phyloP scores from a whole-genome alignment of 352 stramenopile genomes.

The Globisporangium cystogenes region DNA sequence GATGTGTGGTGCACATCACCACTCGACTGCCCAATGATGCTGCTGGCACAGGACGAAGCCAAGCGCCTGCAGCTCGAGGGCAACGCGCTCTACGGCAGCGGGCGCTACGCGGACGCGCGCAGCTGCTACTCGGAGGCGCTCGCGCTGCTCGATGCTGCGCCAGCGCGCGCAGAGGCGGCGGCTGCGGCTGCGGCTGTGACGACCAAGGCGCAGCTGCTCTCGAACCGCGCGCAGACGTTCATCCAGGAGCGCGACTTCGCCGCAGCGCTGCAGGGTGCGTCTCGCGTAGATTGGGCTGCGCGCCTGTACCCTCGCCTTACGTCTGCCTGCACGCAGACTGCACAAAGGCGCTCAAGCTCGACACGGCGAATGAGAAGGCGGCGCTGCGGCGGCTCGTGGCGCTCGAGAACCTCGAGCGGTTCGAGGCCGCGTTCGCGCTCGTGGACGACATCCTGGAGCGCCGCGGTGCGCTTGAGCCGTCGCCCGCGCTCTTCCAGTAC shows the following conservation, averaged over 20 bases:
- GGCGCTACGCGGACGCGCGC: constrained; percentile 53
- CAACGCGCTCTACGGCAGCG: constrained; percentile 47
- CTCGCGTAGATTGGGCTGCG: too few species aligned
- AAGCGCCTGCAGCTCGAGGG: constrained; percentile 35
- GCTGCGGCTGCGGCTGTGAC: too few species aligned
- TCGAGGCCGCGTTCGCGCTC: constrained; percentile 47
- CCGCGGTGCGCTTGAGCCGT: background rate
- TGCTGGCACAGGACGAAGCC: background rate
- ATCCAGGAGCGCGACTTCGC: constrained; percentile 76
- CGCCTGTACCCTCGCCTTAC: too few species aligned
- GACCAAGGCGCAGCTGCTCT: constrained; percentile 32
- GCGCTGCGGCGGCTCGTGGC: constrained; percentile 49
- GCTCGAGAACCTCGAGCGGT: constrained; percentile 75
- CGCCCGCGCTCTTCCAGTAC: constrained; percentile 45
- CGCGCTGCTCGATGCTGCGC: constrained; percentile 12
- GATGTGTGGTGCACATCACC: too few species aligned
- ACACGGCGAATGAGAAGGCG: constrained; percentile 64
- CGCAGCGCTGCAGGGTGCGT: constrained; percentile 42
- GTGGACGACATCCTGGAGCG: constrained; percentile 40
- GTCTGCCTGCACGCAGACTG: too few species aligned
- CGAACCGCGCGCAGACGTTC: constrained; percentile 62
- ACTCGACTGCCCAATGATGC: too few species aligned
- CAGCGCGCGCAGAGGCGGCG: background rate
- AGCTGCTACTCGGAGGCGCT: constrained; percentile 44
- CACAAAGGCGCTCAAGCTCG: constrained; percentile 39